Evolutionary conservation across 2,329 filamentous ascomycete species (phyloP), one percentile per base, ranked within the genome.

Genomic region (Venturia asperata): DNA sequence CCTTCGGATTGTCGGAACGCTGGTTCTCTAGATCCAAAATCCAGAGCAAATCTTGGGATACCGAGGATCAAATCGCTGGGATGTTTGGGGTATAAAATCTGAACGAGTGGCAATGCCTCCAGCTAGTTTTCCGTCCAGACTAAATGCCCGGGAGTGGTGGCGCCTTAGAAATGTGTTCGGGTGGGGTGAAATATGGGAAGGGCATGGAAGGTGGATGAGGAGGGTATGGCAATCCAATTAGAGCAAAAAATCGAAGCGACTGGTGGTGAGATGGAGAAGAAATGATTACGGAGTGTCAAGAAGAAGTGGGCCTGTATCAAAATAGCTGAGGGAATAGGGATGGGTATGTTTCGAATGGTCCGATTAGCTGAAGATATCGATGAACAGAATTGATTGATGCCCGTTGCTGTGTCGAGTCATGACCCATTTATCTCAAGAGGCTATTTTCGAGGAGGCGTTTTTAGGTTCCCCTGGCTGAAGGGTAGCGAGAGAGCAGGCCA

Each of bases 271-370:
- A 19, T 9, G 52, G 19, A 27, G 52, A 37, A 27, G 19, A 37
- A 37, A 37, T 19, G 52, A 58, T 37, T 58, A 37, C 52, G 47
- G 30, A 37, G 15, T 13, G 7, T 11, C 4, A 34, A 15, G 49
- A 55, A 58, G 30, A 58, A 37, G 52, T 58, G 52, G 52, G 52
- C 15, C 49, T 2, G 24, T 11, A 10, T 24, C n/a, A n/a, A 21
- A 49, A 24, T 15, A 55, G 27, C 10, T n/a, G 52, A n/a, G 17
- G 27, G 27, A 17, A 56, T 56, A 37, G 52, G 52, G 52, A 55
- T 55, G 49, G 49, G 27, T 34, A 58, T 58, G 52, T 58, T n/a
- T 58, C n/a, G 30, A 58, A 56, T 17, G 13, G 49, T 47, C 45
- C 45, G 45, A 47, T 47, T n/a, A 37, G 30, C 52, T 37, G 52